These are phyloP conservation scores for Chaetomium sp. DNA, from an alignment of 2,329 filamentous ascomycete genomes.

Conservation along the genomic window DNA sequence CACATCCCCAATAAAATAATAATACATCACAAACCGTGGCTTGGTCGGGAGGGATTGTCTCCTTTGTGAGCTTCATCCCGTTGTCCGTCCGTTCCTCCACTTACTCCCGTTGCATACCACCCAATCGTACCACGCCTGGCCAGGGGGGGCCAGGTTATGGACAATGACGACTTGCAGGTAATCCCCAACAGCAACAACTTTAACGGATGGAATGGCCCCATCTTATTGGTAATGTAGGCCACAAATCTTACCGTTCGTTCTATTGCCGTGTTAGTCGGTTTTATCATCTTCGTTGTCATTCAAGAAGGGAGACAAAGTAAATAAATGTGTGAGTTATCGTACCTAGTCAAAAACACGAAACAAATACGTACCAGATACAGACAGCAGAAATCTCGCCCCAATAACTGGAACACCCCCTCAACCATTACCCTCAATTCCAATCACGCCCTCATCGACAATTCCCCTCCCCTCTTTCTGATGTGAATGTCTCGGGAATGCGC, in stretches of 20 bases:
- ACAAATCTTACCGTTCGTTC: constrained; percentile 2
- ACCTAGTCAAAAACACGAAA: too few relatives aligned
- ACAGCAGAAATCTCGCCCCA: neutral
- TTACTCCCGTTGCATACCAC: too few relatives aligned
- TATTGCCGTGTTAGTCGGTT: too few relatives aligned
- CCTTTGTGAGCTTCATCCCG: constrained; percentile 25
- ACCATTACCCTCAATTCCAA: neutral
- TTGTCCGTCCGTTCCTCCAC: too few relatives aligned
- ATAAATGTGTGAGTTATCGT: too few relatives aligned
- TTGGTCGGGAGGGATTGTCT: constrained; percentile 23
- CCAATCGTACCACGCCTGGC: too few relatives aligned
- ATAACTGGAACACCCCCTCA: neutral
- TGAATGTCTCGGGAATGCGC: constrained; percentile 36
- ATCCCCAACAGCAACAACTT: too few relatives aligned
- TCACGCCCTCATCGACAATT: neutral
- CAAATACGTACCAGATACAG: too few relatives aligned
- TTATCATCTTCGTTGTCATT: too few relatives aligned
- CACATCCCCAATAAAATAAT: constrained; percentile 4
- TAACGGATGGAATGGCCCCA: constrained; percentile 18
- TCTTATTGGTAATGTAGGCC: constrained; percentile 12
- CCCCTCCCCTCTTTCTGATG: neutral
- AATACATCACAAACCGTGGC: constrained; percentile 15
- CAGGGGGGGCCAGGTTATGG: too few relatives aligned
- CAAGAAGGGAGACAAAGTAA: too few relatives aligned
- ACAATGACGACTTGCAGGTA: too few relatives aligned